Base-by-base conservation (phyloP, 768 basidiomycete species). In the Chiua virens region DNA sequence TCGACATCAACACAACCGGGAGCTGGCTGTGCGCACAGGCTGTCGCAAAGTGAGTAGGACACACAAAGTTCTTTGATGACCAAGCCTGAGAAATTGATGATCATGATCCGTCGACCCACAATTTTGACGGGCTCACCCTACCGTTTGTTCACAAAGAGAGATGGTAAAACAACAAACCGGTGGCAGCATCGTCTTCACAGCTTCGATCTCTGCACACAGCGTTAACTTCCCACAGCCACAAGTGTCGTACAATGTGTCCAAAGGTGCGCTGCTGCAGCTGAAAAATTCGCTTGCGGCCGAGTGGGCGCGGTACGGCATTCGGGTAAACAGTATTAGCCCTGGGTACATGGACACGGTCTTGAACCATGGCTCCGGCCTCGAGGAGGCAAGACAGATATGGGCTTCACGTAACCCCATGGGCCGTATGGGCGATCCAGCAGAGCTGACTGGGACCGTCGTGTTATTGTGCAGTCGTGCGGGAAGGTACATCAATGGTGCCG, bases 11-110 rank as follows among this genome's bases (percentile, higher is more conserved):
- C 47, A 69, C 70, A 17, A 79, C 72, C 6, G 78, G 76, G 18
- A 74, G 73, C 41, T 77, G 72, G 73, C 51, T 76, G 43, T 77
- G 75, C 48, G 74, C 75, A 9, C 71, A 75, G 49, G 67, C 73
- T 1, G 73, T 70, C 27, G 71, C 68, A 44, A 73, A 64, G 77
- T 73, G 42, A 44, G 58, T 61, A 9, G 35, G 11, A 21, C 6
- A 28, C 9, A 47, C 4, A 7, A 17, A 14, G 32, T 34, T 42
- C 28, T 32, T 9, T 30, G 34, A 20, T 22, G 49, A 14, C 14
- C 32, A 32, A 32, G 5, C 28, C 28, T 28, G 28, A 8, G 8
- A 8, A 20, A 45, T 42, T 14, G 18, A 23, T 47, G 34, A n/a
- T 2, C 17, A 15, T 27, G 25, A 25, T 11, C 30, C 18, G 7